Base-by-base conservation (phyloP, 257 asterid species). In the Salvia hispanica region DNA sequence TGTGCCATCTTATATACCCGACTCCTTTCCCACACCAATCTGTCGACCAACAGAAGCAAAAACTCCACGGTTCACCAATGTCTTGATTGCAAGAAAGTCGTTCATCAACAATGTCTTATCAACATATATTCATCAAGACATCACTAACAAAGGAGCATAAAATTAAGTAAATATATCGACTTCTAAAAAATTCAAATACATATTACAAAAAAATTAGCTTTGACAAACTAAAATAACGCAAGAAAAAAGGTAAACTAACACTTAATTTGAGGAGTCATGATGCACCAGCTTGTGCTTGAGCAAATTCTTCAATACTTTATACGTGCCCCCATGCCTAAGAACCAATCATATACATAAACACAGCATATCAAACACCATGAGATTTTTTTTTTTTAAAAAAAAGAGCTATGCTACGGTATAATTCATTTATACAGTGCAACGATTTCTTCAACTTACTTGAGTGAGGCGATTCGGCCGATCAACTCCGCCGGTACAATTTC, bases 1-100 rank as follows among this genome's bases (percentile, higher is more conserved):
- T 3, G 95, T 83, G 52, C 97, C 99, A 83, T 94, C 99, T 82
- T 52, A 3, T 34, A 54, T 82, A 94, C 99, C 99, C 65, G 99
- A 94, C 76, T 94, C 99, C 80, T 94, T 94, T 46, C 97, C 99
- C 16, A 85, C 94, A 60, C 99, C 99, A 75, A 94, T 84, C 75
- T 91, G 94, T 58, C 99, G 96, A 54, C 99, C 99, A 83, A 94
- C 96, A 15, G 95, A 71, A 66, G 73, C 65, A 64, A 94, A 88
- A 51, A 94, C 89, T 58, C 96, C 99, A 31, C 99, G 96, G 72
- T 88, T 94, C 44, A 94, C 97, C 93, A 94, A 34, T 15, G 96
- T 78, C 81, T 88, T 94, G 66, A 94, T 94, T 0, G 99, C 97
- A 64, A 94, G 99, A 80, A 85, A 94, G 80, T 94, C 99, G 28